Base-by-base conservation (phyloP, 345 rosid species). In the Syzygium aqueum region DNA sequence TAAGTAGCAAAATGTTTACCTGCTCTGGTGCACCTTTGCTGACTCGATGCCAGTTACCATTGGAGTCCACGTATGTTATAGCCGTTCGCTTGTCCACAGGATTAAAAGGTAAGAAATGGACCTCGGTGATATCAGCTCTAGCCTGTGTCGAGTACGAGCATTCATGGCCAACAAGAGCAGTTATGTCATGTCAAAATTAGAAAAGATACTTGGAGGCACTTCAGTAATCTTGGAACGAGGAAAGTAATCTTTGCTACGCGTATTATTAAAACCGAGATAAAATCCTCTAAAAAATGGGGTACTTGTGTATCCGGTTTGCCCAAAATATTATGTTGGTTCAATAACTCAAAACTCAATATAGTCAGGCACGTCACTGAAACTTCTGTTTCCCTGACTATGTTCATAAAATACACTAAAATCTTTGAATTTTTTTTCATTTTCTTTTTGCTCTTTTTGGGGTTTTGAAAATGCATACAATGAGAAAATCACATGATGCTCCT, bases 11-110 rank as follows among this genome's bases (percentile, higher is more conserved):
- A 22, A 59, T 46, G 86, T 73, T 73, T 87, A 95, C 96, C 93
- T 96, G 98, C 89, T 96, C 98, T 23, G 98, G 97, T 7, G 97
- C 96, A 25, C 98, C 98, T 91, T 96, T 96, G 92, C 97, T 95
- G 87, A 92, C 90, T 90, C 98, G 89, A 87, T 96, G 95, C 98
- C 98, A 96, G 54, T 86, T 90, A 28, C 96, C 98, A 56, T 87
- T 88, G 54, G 92, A 53, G 88, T 96, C 97, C 17, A 93, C 90
- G 88, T 93, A 96, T 85, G 98, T 96, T 78, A 96, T 96, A 84
- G 98, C 97, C 51, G 98, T 96, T 40, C 98, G 97, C 92, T 96
- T 96, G 11, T 94, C 98, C 84, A 96, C 98, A 3, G 98, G 98
- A 87, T 96, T 96, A 85, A 96, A 96, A 49, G 98, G 98, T 85